Evolutionary conservation across 805 yeast species (phyloP).

Genomic region (Lipomyces oligophaga): DNA sequence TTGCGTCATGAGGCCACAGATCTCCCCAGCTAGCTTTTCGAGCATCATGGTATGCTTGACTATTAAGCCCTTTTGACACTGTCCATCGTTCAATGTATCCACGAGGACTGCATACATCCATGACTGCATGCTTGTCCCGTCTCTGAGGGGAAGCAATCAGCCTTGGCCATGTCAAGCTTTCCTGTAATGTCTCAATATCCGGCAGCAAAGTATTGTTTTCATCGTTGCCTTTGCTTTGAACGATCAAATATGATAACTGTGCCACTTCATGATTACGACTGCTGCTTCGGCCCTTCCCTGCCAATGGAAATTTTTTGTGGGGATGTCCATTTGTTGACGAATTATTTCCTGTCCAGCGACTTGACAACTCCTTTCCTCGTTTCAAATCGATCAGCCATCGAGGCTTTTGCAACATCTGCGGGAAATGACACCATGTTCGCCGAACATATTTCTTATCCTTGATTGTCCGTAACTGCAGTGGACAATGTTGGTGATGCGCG

Average conservation of each 20-base stretch:
- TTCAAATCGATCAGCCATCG: conserved; percentile 76
- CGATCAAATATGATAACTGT: conserved; percentile 63
- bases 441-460: conserved; percentile 51
- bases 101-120: conserved; percentile 73
- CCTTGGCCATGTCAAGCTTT: conserved; percentile 60
- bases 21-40: conserved; percentile 83
- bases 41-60: conserved; percentile 76
- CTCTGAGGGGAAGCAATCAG: conserved; percentile 67
- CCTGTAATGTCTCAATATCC: conserved; percentile 7
- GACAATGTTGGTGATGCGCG: conserved; percentile 80
- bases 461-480: conserved; percentile 73
- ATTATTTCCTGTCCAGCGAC: conserved; percentile 52
- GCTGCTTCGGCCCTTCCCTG: conserved; percentile 66
- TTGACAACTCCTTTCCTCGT: conserved; percentile 69
- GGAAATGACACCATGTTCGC: conserved; percentile 71
- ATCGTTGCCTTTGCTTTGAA: conserved; percentile 51
- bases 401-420: conserved; percentile 72
- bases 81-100: conserved; percentile 86
- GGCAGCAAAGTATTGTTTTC: conserved; percentile 34
- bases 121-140: conserved; percentile 73
- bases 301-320: conserved; percentile 50
- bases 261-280: conserved; percentile 65
- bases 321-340: conserved; percentile 41
- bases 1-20: conserved; percentile 73
- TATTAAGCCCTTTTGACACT: conserved; percentile 71